Evolutionary conservation across 805 yeast species (phyloP).

Genomic region (Myxozyma sirexii): DNA sequence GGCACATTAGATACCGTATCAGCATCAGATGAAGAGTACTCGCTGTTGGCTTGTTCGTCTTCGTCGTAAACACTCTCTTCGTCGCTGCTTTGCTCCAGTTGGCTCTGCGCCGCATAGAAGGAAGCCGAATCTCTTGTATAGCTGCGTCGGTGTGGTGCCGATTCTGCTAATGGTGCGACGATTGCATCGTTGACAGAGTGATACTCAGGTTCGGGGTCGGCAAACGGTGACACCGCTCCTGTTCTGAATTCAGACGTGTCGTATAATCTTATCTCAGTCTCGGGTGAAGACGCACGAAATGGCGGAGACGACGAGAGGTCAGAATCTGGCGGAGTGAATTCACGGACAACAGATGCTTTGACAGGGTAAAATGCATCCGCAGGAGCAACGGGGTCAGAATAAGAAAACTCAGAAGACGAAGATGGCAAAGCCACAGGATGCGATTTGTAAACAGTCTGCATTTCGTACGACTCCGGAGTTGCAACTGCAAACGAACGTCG

Average conservation of each 20-base stretch:
- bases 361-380: not conserved
- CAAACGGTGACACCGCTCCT: not conserved
- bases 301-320: slow-evolving; percentile 22
- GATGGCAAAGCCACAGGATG: not conserved
- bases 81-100: not conserved
- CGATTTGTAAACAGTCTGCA: slow-evolving; percentile 18
- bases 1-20: not conserved
- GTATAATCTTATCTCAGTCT: not conserved
- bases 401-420: not conserved
- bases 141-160: not conserved
- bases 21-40: not conserved
- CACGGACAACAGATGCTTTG: not conserved
- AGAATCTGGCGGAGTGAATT: not conserved
- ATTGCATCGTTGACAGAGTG: not conserved
- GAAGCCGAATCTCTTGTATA: not conserved
- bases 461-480: slow-evolving; percentile 17
- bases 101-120: slow-evolving; percentile 4
- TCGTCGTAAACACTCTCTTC: not conserved
- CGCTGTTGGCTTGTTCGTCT: not conserved
- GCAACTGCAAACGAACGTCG: not conserved
- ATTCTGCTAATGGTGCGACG: not conserved
- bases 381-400: slow-evolving; percentile 6
- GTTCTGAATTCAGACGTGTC: not conserved
- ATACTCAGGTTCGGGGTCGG: not conserved
- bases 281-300: not conserved